Conservation (phyloP, 2,329 filamentous ascomycete species). For the Dactylellina leptospora region DNA sequence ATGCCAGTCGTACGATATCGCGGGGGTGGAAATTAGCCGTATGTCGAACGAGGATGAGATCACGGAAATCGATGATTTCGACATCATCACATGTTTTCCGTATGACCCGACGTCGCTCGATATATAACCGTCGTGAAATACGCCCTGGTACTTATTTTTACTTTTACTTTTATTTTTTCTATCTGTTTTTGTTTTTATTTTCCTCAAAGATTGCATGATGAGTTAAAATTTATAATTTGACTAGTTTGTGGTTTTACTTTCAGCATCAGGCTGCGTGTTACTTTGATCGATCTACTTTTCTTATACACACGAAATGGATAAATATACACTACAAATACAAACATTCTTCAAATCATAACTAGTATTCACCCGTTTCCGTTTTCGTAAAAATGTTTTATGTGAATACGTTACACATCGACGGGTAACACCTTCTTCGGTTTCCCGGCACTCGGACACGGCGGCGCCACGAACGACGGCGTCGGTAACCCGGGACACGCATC, state of each 20-base stretch:
- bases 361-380: neutral
- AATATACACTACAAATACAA: neutral
- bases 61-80: neutral
- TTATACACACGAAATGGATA: too few relatives aligned
- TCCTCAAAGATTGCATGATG: too few relatives aligned
- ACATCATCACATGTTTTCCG: neutral
- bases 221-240: too few relatives aligned
- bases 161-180: neutral
- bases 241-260: too few relatives aligned
- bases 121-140: too few relatives aligned
- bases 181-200: too few relatives aligned
- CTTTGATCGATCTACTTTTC: too few relatives aligned
- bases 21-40: neutral
- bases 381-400: too few relatives aligned
- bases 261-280: too few relatives aligned
- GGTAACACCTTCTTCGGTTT: neutral
- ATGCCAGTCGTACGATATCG: neutral
- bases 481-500: slow-evolving; percentile 23
- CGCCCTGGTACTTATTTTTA: too few relatives aligned
- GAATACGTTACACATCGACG: neutral
- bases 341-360: neutral
- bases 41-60: neutral
- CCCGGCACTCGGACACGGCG: slow-evolving; percentile 19
- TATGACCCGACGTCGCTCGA: too few relatives aligned
- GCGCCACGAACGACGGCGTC: slow-evolving; percentile 20